These are phyloP conservation scores for Lachancea thermotolerans DNA, from an alignment of 805 yeast genomes.

Conservation along the genomic window DNA sequence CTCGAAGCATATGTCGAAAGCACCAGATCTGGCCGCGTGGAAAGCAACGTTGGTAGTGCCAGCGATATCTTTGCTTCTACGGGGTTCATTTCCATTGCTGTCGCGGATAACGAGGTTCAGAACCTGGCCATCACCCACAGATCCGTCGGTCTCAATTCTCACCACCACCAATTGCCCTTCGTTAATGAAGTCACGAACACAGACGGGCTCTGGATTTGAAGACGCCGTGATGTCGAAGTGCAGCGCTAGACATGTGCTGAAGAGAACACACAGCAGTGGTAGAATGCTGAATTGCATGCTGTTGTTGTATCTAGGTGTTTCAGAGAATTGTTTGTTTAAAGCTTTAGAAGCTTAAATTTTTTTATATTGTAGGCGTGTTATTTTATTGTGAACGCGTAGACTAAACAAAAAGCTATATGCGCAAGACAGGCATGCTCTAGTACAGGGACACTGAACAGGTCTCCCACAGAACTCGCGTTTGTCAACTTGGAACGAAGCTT, in stretches of 20 bases:
- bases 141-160: constrained; percentile 67
- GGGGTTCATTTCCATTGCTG: constrained; percentile 78
- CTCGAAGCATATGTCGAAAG: constrained; percentile 88
- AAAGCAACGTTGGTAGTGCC: constrained; percentile 73
- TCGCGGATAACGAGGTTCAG: constrained; percentile 65
- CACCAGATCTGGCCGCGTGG: constrained; percentile 73
- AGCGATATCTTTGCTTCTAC: constrained; percentile 66
- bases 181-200: constrained; percentile 86
- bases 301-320: not conserved
- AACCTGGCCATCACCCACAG: constrained; percentile 79
- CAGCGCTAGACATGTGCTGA: constrained; percentile 28
- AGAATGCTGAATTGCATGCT: constrained; percentile 7
- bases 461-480: too few species aligned
- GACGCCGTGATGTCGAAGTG: constrained; percentile 49
- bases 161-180: constrained; percentile 86
- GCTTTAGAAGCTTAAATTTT: constrained; percentile 1
- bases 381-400: not conserved
- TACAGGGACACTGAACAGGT: too few species aligned
- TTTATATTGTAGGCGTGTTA: not conserved
- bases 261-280: constrained; percentile 3
- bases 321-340: not conserved
- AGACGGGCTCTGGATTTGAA: constrained; percentile 50
- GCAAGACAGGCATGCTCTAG: too few species aligned
- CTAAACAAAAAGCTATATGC: too few species aligned
- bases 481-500: too few species aligned